These are phyloP conservation scores for Arachnomyces sp. DNA, from an alignment of 2,329 filamentous ascomycete genomes.

Conservation along the genomic window DNA sequence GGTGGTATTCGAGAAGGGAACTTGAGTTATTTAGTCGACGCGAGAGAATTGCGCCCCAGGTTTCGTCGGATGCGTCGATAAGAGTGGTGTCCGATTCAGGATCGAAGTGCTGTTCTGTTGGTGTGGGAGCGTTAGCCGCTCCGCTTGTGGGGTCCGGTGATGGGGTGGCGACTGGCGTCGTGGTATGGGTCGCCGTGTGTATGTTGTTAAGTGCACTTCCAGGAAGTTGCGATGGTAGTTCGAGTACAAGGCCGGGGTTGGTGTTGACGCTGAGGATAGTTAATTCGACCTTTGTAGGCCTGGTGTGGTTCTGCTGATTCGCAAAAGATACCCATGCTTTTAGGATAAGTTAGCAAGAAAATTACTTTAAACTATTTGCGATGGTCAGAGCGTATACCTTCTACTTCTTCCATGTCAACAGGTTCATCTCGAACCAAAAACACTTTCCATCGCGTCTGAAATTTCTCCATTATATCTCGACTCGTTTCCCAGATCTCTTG, in stretches of 20 bases:
- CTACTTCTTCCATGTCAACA: conserved; percentile 45
- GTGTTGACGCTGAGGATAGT: conserved; percentile 29
- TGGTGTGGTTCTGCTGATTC: conserved; percentile 32
- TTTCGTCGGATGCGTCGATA: conserved; percentile 52
- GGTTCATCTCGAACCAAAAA: conserved; percentile 47
- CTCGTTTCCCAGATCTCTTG: conserved; percentile 53
- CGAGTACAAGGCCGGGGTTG: conserved; percentile 28
- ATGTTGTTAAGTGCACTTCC: conserved; percentile 21
- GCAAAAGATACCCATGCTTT: conserved; percentile 32
- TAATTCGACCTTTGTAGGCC: conserved; percentile 27
- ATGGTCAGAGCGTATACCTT: conserved; percentile 29
- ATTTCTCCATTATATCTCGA: conserved; percentile 45
- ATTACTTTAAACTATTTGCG: neutral
- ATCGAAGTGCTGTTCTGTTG: conserved; percentile 30
- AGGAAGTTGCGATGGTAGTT: conserved; percentile 16
- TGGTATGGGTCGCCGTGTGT: conserved; percentile 5
- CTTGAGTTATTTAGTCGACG: conserved; percentile 39
- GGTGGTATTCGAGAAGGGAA: conserved; percentile 35
- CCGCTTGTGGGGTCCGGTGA: conserved; percentile 33
- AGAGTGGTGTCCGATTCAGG: conserved; percentile 51
- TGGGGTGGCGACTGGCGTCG: conserved; percentile 33
- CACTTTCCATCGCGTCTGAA: conserved; percentile 49
- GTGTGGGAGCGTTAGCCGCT: conserved; percentile 30
- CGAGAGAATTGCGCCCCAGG: conserved; percentile 51
- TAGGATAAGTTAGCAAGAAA: conserved; percentile 14